phyloP scores from a whole-genome alignment of 768 basidiomycete species.

The Trametes cingulata region DNA sequence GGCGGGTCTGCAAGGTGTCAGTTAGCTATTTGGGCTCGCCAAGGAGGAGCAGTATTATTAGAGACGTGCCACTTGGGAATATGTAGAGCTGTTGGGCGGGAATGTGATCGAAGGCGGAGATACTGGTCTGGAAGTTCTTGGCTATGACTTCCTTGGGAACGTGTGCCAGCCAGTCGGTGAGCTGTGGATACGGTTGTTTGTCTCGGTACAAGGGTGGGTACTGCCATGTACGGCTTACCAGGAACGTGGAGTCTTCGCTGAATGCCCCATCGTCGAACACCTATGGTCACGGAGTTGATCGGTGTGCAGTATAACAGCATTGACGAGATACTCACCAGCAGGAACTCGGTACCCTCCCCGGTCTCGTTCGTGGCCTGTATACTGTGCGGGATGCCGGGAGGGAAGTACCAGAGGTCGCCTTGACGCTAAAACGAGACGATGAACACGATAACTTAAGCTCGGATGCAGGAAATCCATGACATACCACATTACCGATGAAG shows the following conservation, averaged over 20 bases:
- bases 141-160: slow-evolving; percentile 40
- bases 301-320: not conserved
- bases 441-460: not conserved
- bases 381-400: slow-evolving; percentile 55
- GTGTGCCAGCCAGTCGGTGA: slow-evolving; percentile 35
- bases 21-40: not conserved
- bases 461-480: slow-evolving; percentile 28
- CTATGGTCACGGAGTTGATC: not conserved
- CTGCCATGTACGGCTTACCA: slow-evolving; percentile 23
- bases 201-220: not conserved
- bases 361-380: slow-evolving; percentile 45
- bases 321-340: slow-evolving; percentile 40
- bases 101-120: slow-evolving; percentile 34
- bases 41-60: slow-evolving; percentile 3
- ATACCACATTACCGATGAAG: slow-evolving; percentile 48
- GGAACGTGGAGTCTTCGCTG: slow-evolving; percentile 37
- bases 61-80: slow-evolving; percentile 30
- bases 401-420: slow-evolving; percentile 58
- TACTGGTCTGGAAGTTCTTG: slow-evolving; percentile 35
- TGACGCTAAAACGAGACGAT: slow-evolving; percentile 32
- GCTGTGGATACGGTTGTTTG: slow-evolving; percentile 22
- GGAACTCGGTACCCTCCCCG: slow-evolving; percentile 50
- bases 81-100: slow-evolving; percentile 33
- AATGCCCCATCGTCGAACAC: slow-evolving; percentile 45
- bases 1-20: slow-evolving; percentile 34